Percentiles rank a stretch among this genome's conserved stretches.
These are phyloP conservation scores for Apiotrichum gracile DNA, from an alignment of 1,284 basidiomycete genomes.

Conservation along the genomic window DNA sequence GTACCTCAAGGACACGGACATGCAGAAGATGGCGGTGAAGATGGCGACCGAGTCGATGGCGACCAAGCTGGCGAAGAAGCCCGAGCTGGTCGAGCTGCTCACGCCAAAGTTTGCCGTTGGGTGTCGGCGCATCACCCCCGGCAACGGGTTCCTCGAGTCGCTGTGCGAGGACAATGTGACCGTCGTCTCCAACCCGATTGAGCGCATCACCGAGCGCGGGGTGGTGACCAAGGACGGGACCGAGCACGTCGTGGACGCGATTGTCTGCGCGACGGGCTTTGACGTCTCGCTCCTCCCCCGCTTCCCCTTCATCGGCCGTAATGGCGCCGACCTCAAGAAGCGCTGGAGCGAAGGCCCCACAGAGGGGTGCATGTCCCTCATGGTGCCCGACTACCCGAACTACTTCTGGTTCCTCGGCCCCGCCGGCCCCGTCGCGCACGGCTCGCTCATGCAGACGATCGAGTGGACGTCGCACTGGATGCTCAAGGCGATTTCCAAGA, in stretches of 20 bases:
- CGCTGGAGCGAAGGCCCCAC: slow-evolving; percentile 26
- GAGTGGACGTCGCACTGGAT: slow-evolving; percentile 15
- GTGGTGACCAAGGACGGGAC: slow-evolving; percentile 21
- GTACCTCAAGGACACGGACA: slow-evolving; percentile 12
- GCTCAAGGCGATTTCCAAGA: slow-evolving; percentile 20
- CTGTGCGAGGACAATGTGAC: slow-evolving; percentile 30
- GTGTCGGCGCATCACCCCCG: slow-evolving; percentile 38
- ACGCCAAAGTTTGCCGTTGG: slow-evolving; percentile 27
- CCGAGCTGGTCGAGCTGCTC: slow-evolving; percentile 23
- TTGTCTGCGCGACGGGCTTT: slow-evolving; percentile 34
- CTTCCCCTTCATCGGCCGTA: slow-evolving; percentile 24
- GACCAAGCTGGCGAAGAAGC: slow-evolving; percentile 13
- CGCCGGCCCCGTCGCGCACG: slow-evolving; percentile 26
- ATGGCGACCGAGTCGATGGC: slow-evolving; percentile 18
- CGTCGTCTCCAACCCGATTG: slow-evolving; percentile 19
- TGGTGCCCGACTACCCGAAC: slow-evolving; percentile 35
- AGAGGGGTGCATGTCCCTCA: slow-evolving; percentile 31
- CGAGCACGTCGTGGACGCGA: slow-evolving; percentile 25
- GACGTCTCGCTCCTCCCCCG: slow-evolving; percentile 33
- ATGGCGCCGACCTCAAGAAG: slow-evolving; percentile 29
- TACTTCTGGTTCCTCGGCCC: slow-evolving; percentile 26
- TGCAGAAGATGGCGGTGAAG: background rate
- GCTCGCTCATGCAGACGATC: slow-evolving; percentile 24
- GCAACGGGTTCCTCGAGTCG: slow-evolving; percentile 41
- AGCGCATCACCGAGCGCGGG: slow-evolving; percentile 19